Base-by-base conservation (phyloP, 345 rosid genomes). In the Moringa oleifera region DNA sequence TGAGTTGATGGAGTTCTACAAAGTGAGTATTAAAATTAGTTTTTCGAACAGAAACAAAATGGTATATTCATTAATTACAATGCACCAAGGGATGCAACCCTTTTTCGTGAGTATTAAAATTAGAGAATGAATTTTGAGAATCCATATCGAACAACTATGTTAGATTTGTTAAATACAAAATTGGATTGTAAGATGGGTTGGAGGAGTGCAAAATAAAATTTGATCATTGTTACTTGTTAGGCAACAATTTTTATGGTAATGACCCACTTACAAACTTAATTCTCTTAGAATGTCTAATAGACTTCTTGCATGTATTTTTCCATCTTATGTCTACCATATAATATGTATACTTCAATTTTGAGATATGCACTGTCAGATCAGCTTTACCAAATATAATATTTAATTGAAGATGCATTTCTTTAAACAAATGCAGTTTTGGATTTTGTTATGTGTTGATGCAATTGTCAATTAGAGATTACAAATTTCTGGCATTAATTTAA, bases 1-100 rank as follows among this genome's bases (percentile, higher is more conserved):
- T 63, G 86, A 80, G 61, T 78, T 91, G 68, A 86, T 85, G 79
- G 90, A 88, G 65, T 84, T 81, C 64, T 91, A 88, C 77, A 80
- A 79, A 81, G 96, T 91, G 73, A 70, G 77, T 61, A 31, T 20
- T 33, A 19, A 23, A n/a, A n/a, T n/a, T n/a, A n/a, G n/a, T n/a
- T n/a, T n/a, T n/a, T n/a, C n/a, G n/a, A n/a, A n/a, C n/a, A n/a
- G n/a, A n/a, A n/a, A n/a, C n/a, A n/a, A n/a, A n/a, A n/a, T n/a
- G n/a, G n/a, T n/a, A n/a, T n/a, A n/a, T n/a, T n/a, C n/a, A n/a
- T n/a, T n/a, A n/a, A n/a, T n/a, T n/a, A n/a, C n/a, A n/a, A n/a
- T n/a, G n/a, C n/a, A n/a, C n/a, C n/a, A n/a, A n/a, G n/a, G n/a
- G n/a, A n/a, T n/a, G n/a, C n/a, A n/a, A n/a, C n/a, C n/a, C n/a